phyloP scores from a whole-genome alignment of 805 yeast genomes.

The Ogataea pini region DNA sequence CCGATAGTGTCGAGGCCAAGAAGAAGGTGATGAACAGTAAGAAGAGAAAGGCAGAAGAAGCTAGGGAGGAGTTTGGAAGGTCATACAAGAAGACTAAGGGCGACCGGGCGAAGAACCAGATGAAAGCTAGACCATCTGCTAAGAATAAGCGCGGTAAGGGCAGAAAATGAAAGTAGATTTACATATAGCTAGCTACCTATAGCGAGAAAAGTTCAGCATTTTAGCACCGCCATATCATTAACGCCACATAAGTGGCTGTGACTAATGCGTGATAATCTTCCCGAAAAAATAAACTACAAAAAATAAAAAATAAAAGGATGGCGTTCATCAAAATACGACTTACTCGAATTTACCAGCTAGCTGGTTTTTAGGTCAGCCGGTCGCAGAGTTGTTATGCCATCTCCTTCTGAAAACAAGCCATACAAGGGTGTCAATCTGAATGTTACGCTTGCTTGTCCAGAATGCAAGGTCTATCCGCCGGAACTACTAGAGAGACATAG shows the following conservation, averaged over 20 bases:
- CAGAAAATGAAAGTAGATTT: neutral
- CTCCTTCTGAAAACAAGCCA: conserved; percentile 24
- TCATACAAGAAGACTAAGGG: conserved; percentile 76
- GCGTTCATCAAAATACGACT: neutral
- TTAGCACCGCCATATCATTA: neutral
- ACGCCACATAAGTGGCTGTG: neutral
- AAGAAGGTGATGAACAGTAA: conserved; percentile 59
- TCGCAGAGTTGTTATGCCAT: conserved; percentile 18
- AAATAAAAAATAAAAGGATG: neutral
- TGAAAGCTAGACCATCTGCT: conserved; percentile 32
- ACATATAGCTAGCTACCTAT: neutral
- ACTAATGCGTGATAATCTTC: too few species aligned
- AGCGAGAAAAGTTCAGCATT: neutral
- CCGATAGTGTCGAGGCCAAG: conserved; percentile 38
- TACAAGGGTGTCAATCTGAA: conserved; percentile 77
- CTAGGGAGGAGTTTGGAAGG: conserved; percentile 55
- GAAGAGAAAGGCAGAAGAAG: conserved; percentile 69
- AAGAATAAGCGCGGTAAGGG: conserved; percentile 27
- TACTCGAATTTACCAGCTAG: neutral
- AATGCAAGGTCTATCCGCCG: conserved; percentile 94
- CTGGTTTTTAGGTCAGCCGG: conserved; percentile 1
- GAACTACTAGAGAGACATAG: conserved; percentile 92
- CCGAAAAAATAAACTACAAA: too few species aligned
- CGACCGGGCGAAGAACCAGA: conserved; percentile 60
- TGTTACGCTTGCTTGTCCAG: conserved; percentile 91